Conservation (phyloP, 208 protist species). For the Borovskyia barvae region DNA sequence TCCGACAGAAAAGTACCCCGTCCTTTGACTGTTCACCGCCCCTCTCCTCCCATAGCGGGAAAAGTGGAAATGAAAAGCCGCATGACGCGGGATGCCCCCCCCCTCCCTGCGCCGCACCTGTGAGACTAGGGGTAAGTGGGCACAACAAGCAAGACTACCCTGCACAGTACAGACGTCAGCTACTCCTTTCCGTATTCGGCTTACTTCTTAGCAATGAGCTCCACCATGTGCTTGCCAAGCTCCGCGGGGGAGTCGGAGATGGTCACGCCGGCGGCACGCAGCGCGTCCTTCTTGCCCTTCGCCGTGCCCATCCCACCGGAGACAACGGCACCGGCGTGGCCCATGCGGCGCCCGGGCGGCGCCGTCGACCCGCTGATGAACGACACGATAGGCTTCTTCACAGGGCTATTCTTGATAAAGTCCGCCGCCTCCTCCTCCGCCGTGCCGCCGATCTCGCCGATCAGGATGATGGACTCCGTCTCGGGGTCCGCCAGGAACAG, state of each 20-base stretch:
- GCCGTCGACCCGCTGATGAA: conserved; percentile 99
- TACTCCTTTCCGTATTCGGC: too few relatives aligned
- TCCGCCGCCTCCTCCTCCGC: conserved; percentile 98
- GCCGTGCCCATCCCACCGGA: conserved; percentile 94
- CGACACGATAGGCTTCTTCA: conserved; percentile 96
- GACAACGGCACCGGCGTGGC: conserved; percentile 99
- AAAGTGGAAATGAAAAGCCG: too few relatives aligned
- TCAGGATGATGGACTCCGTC: conserved; percentile 98
- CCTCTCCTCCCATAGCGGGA: too few relatives aligned
- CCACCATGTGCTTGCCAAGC: conserved; percentile 93
- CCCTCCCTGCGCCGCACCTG: too few relatives aligned
- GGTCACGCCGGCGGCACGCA: conserved; percentile 89
- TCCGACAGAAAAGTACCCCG: too few relatives aligned
- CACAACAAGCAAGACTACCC: too few relatives aligned
- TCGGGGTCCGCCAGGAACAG: conserved; percentile 96
- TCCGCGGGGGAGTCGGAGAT: conserved; percentile 93
- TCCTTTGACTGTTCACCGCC: too few relatives aligned
- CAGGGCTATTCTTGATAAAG: conserved; percentile 94
- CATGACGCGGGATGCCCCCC: too few relatives aligned
- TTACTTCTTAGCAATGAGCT: conserved; percentile 68
- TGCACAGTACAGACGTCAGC: too few relatives aligned
- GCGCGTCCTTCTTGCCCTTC: conserved; percentile 94
- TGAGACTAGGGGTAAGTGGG: too few relatives aligned
- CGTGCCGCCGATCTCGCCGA: conserved; percentile 98
- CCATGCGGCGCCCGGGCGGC: conserved; percentile 96